Percentiles rank a stretch among this genome's conserved stretches.
phyloP scores from a whole-genome alignment of 305 asterid species.

The Plantago lanceolata region DNA sequence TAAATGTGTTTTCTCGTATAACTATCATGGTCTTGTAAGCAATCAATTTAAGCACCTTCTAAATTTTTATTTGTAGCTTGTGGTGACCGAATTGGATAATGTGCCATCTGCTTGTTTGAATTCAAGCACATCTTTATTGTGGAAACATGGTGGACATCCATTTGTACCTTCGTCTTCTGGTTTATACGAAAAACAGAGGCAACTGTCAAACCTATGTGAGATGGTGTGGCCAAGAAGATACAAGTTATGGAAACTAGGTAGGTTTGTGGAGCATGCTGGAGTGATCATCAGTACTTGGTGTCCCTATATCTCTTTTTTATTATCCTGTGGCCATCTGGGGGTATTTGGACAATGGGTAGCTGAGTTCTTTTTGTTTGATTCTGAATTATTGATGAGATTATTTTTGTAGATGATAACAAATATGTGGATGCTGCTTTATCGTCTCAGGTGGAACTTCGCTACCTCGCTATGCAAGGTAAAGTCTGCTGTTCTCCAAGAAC shows the following conservation, averaged over 20 bases:
- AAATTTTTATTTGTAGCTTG: conserved; percentile 40
- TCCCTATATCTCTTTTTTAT: conserved; percentile 5
- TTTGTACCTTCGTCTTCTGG: conserved; percentile 65
- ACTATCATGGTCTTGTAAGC: neutral
- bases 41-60: neutral
- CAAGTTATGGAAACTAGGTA: conserved; percentile 46
- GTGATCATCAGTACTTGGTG: conserved; percentile 7
- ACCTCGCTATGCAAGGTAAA: conserved; percentile 68
- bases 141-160: conserved; percentile 94
- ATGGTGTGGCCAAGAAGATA: conserved; percentile 57
- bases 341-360: conserved; percentile 11
- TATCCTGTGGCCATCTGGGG: neutral
- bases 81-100: conserved; percentile 38
- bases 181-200: conserved; percentile 52
- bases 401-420: conserved; percentile 36
- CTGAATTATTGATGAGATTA: conserved; percentile 20
- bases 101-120: conserved; percentile 37
- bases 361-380: conserved; percentile 8
- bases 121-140: conserved; percentile 68
- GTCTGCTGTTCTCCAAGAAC: conserved; percentile 8
- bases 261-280: conserved; percentile 16
- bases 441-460: conserved; percentile 59
- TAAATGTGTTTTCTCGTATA: neutral
- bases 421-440: conserved; percentile 50
- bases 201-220: conserved; percentile 53